Conservation (phyloP, 2,329 filamentous ascomycete species). For the Albophoma yamanashiensis region DNA sequence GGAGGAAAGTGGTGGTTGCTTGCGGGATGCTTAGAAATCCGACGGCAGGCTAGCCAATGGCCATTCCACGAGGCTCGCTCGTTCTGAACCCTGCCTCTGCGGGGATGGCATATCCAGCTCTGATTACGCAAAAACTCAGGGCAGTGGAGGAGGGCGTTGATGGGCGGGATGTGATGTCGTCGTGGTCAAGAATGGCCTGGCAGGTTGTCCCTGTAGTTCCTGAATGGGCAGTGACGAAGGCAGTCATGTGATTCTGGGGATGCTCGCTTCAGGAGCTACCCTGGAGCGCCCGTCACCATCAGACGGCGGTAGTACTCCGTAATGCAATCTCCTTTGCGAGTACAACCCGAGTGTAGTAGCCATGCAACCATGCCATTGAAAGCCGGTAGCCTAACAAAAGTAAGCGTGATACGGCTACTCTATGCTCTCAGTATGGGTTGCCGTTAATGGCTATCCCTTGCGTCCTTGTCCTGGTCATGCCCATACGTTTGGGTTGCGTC, state of each 20-base stretch:
- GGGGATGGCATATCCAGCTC: neutral
- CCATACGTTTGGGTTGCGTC: no score
- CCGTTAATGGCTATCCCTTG: no score
- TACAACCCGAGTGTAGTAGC: no score
- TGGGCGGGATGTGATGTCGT: neutral
- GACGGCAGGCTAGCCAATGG: neutral
- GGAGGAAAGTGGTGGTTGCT: neutral
- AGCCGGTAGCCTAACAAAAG: no score
- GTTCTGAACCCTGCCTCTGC: neutral
- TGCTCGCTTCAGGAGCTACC: neutral
- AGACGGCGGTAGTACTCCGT: no score
- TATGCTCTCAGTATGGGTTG: no score
- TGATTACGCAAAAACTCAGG: neutral
- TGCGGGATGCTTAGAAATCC: slow-evolving; percentile 1
- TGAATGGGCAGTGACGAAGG: neutral
- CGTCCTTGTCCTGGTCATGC: no score
- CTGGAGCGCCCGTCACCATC: neutral
- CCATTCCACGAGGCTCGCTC: neutral
- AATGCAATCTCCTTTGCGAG: no score
- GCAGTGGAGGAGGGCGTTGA: neutral
- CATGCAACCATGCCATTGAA: no score
- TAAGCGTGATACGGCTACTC: no score
- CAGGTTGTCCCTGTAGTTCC: neutral
- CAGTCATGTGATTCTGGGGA: neutral
- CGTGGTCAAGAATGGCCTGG: neutral